Evolutionary conservation across 2,329 filamentous ascomycete species (phyloP).

Genomic region (Arthrobotrys sinensis): DNA sequence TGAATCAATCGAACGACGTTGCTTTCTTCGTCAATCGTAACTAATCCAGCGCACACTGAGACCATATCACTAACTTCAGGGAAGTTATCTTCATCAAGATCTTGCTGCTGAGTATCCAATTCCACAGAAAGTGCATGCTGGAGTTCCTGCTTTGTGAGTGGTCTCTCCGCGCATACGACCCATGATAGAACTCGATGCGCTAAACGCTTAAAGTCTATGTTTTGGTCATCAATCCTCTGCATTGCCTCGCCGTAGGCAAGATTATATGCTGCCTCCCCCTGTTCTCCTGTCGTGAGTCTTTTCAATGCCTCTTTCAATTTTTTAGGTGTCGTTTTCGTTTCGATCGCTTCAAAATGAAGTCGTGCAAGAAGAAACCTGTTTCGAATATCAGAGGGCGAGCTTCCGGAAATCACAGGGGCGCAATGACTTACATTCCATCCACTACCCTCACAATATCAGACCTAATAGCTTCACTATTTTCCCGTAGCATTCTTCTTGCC

Average conservation of each 20-base stretch:
- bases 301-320: slow-evolving; percentile 66
- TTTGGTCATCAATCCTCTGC: slow-evolving; percentile 12
- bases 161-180: slow-evolving; percentile 22
- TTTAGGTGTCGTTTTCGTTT: slow-evolving; percentile 66
- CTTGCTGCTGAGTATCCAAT: background rate
- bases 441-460: slow-evolving; percentile 6
- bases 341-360: slow-evolving; percentile 67
- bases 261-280: slow-evolving; percentile 61
- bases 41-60: slow-evolving; percentile 64
- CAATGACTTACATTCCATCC: slow-evolving; percentile 28
- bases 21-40: slow-evolving; percentile 64
- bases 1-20: slow-evolving; percentile 65
- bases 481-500: background rate
- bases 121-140: background rate
- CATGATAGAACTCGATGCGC: slow-evolving; percentile 11
- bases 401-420: background rate
- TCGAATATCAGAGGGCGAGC: background rate
- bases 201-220: background rate
- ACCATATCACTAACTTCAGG: slow-evolving; percentile 5
- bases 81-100: slow-evolving; percentile 10
- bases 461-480: slow-evolving; percentile 4
- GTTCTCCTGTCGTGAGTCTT: slow-evolving; percentile 63
- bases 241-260: slow-evolving; percentile 21
- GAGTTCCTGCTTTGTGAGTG: slow-evolving; percentile 12
- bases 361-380: slow-evolving; percentile 68